Percentiles rank a stretch among this genome's conserved stretches.
Evolutionary conservation across 1,139 yeast genomes (phyloP).

Genomic region (Diutina neorugosa): DNA sequence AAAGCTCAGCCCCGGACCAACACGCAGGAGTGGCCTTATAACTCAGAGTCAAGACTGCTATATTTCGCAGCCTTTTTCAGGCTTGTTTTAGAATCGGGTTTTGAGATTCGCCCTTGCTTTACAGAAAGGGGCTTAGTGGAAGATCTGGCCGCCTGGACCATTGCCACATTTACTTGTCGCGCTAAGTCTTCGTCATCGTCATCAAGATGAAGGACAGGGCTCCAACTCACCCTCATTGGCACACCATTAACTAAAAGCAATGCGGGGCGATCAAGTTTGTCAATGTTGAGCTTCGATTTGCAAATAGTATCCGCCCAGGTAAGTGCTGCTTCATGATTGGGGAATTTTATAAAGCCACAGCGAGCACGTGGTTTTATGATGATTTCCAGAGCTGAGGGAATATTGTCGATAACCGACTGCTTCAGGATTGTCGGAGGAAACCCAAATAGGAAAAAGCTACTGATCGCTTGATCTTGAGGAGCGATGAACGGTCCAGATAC

Average conservation of each 20-base stretch:
- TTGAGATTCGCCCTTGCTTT: background rate
- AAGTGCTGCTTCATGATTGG: constrained; percentile 41
- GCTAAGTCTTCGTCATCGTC: background rate
- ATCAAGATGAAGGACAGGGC: constrained; percentile 14
- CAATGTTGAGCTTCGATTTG: constrained; percentile 15
- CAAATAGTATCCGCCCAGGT: constrained; percentile 29
- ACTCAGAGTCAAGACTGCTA: background rate
- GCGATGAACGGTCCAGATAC: constrained; percentile 39
- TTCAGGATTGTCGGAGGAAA: constrained; percentile 57
- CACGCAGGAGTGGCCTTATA: background rate
- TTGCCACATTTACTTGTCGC: background rate
- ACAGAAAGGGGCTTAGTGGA: background rate
- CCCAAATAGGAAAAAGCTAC: constrained; percentile 64
- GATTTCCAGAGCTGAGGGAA: constrained; percentile 37
- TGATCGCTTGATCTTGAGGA: constrained; percentile 26
- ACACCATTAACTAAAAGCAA: constrained; percentile 19
- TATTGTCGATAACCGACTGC: constrained; percentile 32
- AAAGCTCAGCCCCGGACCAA: background rate
- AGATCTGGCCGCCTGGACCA: background rate
- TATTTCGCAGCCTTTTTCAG: background rate
- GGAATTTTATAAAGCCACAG: constrained; percentile 53
- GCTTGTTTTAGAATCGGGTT: background rate
- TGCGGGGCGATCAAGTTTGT: constrained; percentile 14
- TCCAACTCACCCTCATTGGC: constrained; percentile 59
- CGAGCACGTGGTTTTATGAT: constrained; percentile 49